phyloP scores from a whole-genome alignment of 1,284 basidiomycete genomes.

The Peniophora sp. region DNA sequence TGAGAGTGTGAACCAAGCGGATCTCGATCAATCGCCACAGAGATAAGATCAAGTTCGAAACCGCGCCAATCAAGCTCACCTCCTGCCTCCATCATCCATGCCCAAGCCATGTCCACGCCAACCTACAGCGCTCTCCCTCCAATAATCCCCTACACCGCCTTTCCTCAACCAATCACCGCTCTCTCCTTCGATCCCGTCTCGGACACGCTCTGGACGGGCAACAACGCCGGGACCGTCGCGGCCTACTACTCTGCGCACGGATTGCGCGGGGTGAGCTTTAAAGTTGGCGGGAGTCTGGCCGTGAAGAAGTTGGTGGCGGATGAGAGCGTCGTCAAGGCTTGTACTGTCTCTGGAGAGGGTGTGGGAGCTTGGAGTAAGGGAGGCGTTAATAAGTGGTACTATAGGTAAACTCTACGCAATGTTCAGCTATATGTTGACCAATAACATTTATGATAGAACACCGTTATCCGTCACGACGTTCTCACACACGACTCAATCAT shows the following conservation, averaged over 20 bases:
- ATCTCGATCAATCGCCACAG: too few relatives aligned
- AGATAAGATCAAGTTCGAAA: too few relatives aligned
- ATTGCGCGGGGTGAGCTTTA: constrained; percentile 71
- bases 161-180: constrained; percentile 54
- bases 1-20: too few relatives aligned
- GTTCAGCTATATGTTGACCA: neutral
- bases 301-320: constrained; percentile 71
- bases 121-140: constrained; percentile 28
- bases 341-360: constrained; percentile 49
- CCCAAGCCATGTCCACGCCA: constrained; percentile 14
- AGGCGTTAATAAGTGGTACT: constrained; percentile 76
- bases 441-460: constrained; percentile 21
- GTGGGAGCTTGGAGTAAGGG: constrained; percentile 74
- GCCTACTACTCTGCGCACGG: constrained; percentile 68
- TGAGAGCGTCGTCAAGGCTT: constrained; percentile 67
- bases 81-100: too few relatives aligned
- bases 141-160: constrained; percentile 29
- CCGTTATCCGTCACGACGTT: constrained; percentile 46
- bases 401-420: constrained; percentile 36
- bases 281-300: constrained; percentile 51
- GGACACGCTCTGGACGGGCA: constrained; percentile 86
- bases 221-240: constrained; percentile 63
- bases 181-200: constrained; percentile 87
- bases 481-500: constrained; percentile 45
- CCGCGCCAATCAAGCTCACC: too few relatives aligned